Base-by-base conservation (phyloP, 805 yeast species). In the Zygotorulaspora florentina region DNA sequence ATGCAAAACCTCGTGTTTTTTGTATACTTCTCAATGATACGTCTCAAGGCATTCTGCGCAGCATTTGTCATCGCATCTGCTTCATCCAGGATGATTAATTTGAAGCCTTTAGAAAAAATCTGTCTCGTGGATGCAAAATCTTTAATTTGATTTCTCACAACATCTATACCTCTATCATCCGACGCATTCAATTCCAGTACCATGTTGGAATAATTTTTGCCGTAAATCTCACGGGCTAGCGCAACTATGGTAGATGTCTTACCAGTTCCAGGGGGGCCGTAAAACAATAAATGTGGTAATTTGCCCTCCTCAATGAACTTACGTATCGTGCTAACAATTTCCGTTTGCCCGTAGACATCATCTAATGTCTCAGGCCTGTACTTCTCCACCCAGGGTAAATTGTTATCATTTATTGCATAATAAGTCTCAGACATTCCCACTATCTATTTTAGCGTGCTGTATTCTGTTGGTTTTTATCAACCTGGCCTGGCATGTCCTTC, bases 111-210 rank as follows among this genome's bases (percentile, higher is more conserved):
- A 49, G 81, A 74, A 67, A 91, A 93, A 43, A 93, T 91, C 65
- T 93, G 99, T 74, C 88, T 81, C 1, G 99, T 93, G 26, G 91
- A 81, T 9, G 99, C 99, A 70, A 93, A 93, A 56, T 85, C 89
- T 73, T 93, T 93, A 71, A 93, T 89, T 67, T 89, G 96, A 59
- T 93, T 93, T 53, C 99, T 78, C n/a, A 93, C 98, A 37, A 93
- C 97, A 57, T 88, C 96, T 55, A 93, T 93, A 54, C 99, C 99
- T 69, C 99, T 79, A 65, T 93, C 99, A 66, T 93, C 99, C 3
- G 95, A 84, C 3, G 99, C 99, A 67, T 93, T 93, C 65, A 93
- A 74, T 63, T 93, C 99, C 45, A 93, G 70, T 1, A 93, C 97
- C 90, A 90, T 89, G 60, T 88, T 86, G 56, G 76, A 79, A 63